Conservation (phyloP, 768 basidiomycete species). For the Tylopilus vinaceipallidus region DNA sequence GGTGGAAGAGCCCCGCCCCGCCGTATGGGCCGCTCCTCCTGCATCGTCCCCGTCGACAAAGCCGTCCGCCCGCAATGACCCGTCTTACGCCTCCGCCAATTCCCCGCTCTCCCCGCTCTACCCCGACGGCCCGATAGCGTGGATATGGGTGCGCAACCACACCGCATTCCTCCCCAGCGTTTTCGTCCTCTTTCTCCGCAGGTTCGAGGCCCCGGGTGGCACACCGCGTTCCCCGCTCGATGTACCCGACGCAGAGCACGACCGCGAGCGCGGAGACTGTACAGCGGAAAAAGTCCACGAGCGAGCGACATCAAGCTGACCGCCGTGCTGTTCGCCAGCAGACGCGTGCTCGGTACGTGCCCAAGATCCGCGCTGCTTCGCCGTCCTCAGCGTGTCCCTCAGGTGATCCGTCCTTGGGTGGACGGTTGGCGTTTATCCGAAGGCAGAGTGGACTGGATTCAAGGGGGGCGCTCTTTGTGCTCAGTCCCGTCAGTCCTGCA, state of each 20-base stretch:
- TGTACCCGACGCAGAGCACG: conserved; percentile 51
- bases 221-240: conserved; percentile 54
- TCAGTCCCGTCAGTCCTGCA: conserved; percentile 84
- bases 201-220: conserved; percentile 64
- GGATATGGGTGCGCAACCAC: conserved; percentile 98
- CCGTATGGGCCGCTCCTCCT: conserved; percentile 81
- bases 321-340: conserved; percentile 87
- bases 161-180: conserved; percentile 88
- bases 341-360: conserved; percentile 76
- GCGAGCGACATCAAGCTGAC: conserved; percentile 93
- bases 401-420: conserved; percentile 87
- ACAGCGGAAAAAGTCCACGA: conserved; percentile 71
- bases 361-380: background rate
- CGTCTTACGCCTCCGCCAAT: conserved; percentile 65
- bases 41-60: conserved; percentile 82
- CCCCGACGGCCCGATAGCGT: conserved; percentile 95
- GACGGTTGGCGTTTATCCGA: conserved; percentile 82
- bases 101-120: conserved; percentile 91
- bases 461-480: conserved; percentile 88
- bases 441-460: conserved; percentile 88
- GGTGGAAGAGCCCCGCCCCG: conserved; percentile 60
- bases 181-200: conserved; percentile 85
- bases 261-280: conserved; percentile 71
- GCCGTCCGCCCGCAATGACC: conserved; percentile 75
- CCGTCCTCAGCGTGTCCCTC: background rate